A percentile compares a stretch with the other conserved stretches of the same genome.
Conservation (phyloP, 2,329 filamentous ascomycete species). For the Hypocreales sp. region DNA sequence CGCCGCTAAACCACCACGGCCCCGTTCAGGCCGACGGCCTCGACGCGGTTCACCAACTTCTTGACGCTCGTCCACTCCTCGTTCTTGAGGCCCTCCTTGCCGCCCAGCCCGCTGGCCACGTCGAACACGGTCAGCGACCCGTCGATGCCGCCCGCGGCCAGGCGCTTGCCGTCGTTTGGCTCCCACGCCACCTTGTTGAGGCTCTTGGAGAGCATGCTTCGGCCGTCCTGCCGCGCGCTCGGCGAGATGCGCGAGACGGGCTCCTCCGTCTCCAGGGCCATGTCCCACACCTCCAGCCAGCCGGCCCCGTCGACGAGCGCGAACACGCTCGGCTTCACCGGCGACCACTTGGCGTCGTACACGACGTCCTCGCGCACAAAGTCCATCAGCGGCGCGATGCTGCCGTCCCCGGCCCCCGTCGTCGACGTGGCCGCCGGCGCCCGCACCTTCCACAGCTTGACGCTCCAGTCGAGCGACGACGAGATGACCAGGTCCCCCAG, state of each 20-base stretch:
- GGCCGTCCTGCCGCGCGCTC: constrained; percentile 45
- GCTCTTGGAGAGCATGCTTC: constrained; percentile 64
- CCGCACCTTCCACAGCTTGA: constrained; percentile 91
- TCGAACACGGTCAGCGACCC: constrained; percentile 87
- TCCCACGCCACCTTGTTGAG: constrained; percentile 95
- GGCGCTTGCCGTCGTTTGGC: constrained; percentile 65
- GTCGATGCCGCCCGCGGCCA: constrained; percentile 86
- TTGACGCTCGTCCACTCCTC: constrained; percentile 94
- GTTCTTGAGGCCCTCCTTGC: constrained; percentile 64
- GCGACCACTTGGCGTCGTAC: constrained; percentile 92
- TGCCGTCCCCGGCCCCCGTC: constrained; percentile 31
- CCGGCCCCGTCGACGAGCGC: constrained; percentile 88
- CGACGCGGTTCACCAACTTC: constrained; percentile 66
- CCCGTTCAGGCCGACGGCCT: constrained; percentile 41
- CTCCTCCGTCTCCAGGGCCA: constrained; percentile 83
- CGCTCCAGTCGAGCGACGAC: constrained; percentile 91
- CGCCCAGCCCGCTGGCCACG: constrained; percentile 67
- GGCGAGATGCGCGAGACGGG: constrained; percentile 71
- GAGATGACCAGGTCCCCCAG: constrained; percentile 85
- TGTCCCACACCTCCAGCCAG: constrained; percentile 86
- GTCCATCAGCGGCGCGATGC: constrained; percentile 64
- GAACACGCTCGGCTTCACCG: constrained; percentile 86
- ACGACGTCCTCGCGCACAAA: constrained; percentile 92
- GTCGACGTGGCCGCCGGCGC: constrained; percentile 60
- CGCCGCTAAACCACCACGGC: no score